A percentile compares a stretch with the other conserved stretches of the same genome.
Conservation (phyloP, 805 yeast genomes). For the Ogataea trehalophila region DNA sequence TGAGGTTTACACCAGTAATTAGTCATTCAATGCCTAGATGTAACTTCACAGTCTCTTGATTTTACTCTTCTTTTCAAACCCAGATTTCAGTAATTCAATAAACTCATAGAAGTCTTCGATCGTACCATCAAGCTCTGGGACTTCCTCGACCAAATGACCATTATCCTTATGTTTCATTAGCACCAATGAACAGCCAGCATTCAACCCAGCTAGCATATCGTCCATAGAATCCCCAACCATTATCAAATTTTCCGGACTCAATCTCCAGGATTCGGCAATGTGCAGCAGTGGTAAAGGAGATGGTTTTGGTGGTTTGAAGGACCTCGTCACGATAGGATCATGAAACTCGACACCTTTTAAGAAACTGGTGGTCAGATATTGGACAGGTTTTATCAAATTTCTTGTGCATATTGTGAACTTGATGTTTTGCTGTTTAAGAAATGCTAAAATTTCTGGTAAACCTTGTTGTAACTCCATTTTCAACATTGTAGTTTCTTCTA, state of each 20-base stretch:
- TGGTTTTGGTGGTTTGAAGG: slow-evolving; percentile 66
- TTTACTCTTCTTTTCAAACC: slow-evolving; percentile 25
- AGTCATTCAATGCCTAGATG: slow-evolving; percentile 5
- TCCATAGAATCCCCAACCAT: slow-evolving; percentile 77
- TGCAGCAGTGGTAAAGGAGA: slow-evolving; percentile 57
- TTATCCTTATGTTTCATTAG: slow-evolving; percentile 51
- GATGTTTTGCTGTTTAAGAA: slow-evolving; percentile 24
- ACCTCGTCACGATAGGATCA: slow-evolving; percentile 56
- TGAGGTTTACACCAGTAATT: too few relatives aligned
- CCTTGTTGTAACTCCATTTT: slow-evolving; percentile 51
- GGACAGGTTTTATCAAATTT: slow-evolving; percentile 50
- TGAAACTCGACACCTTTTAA: slow-evolving; percentile 33
- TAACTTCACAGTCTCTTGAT: not conserved
- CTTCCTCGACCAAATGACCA: slow-evolving; percentile 34
- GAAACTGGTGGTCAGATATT: slow-evolving; percentile 41
- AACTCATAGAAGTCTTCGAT: slow-evolving; percentile 36
- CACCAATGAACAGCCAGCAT: slow-evolving; percentile 60
- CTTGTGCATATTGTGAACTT: slow-evolving; percentile 60
- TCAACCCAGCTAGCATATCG: slow-evolving; percentile 58
- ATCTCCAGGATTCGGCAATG: slow-evolving; percentile 46
- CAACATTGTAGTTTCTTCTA: slow-evolving; percentile 61
- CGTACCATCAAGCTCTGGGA: slow-evolving; percentile 32
- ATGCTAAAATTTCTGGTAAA: slow-evolving; percentile 36
- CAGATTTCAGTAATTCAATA: slow-evolving; percentile 31
- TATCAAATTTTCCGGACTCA: slow-evolving; percentile 41